Percentiles rank a stretch among this genome's conserved stretches.
phyloP scores from a whole-genome alignment of 768 basidiomycete species.

The Tulasnella sp. region DNA sequence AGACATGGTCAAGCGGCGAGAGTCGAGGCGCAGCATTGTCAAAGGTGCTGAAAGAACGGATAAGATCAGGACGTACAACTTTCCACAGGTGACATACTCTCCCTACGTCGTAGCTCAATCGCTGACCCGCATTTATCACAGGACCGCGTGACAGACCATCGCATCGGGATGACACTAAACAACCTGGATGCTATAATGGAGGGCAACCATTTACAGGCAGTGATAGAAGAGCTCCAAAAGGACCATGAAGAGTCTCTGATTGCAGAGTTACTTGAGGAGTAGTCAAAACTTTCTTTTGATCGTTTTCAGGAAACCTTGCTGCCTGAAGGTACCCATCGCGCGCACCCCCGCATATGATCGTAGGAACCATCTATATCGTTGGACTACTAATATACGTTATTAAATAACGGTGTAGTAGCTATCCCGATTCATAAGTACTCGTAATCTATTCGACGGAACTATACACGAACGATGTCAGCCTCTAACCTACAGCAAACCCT shows the following conservation, averaged over 20 bases:
- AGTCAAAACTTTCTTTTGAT: too few species aligned
- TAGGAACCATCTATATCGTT: too few species aligned
- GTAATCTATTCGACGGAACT: too few species aligned
- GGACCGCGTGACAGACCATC: conserved; percentile 90
- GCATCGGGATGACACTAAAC: conserved; percentile 58
- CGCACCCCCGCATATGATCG: too few species aligned
- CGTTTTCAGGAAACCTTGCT: too few species aligned
- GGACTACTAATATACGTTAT: too few species aligned
- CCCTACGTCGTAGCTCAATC: not conserved
- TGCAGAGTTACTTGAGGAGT: conserved; percentile 25
- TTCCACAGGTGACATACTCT: conserved; percentile 50
- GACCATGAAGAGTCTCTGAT: conserved; percentile 26
- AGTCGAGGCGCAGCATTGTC: conserved; percentile 58
- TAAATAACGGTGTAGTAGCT: too few species aligned
- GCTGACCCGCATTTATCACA: conserved; percentile 25
- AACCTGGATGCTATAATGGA: conserved; percentile 33
- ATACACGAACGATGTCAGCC: too few species aligned
- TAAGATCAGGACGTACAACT: conserved; percentile 94
- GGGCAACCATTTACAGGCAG: conserved; percentile 29
- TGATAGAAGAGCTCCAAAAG: conserved; percentile 26
- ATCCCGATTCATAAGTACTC: too few species aligned
- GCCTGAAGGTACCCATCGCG: too few species aligned
- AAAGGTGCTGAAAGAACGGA: conserved; percentile 78
- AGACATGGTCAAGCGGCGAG: conserved; percentile 59
- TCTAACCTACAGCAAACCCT: too few species aligned